Evolutionary conservation across 108 stramenopile genomes (phyloP), one percentile per base, ranked within the genome.

Genomic region (Cyclotella atomus): DNA sequence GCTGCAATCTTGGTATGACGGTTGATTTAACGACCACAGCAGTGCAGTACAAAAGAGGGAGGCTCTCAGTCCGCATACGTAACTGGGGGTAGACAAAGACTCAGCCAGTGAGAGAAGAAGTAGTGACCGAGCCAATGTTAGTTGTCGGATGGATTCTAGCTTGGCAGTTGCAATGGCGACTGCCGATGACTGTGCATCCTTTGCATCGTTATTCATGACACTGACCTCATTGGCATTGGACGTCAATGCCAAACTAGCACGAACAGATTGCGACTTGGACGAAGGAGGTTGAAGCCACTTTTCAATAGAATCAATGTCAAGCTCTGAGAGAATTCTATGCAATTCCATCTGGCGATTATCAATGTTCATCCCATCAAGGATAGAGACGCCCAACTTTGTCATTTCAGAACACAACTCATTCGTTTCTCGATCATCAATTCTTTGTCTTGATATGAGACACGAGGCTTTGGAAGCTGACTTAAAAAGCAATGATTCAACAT

Each of bases 21-120:
- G 8, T 44, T 75, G 81, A 61, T 82, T 47, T 3, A 71, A 30
- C 12, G 74, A 59, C 81, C 81, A 82, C 24, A 69, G 63, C 8
- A 82, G 64, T 27, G 81, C 81, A 35, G 73, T 75, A 32, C 59
- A 75, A 25, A 64, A 75, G 14, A 82, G 64, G 35, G 55, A 49
- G 10, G 45, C 68, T 21, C 80, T 68, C 56, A 81, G 20, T 54
- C 72, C 80, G 30, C 36, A 41, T 21, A 54, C 67, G 16, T 50
- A 53, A 61, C 70, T 50, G 20, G 68, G 43, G 33, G 53, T 20
- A 20, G 72, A 29, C 16, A 33, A 52, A 38, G 43, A 53, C 21
- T 43, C 45, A 2, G 56, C 49, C 30, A 61, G 53, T 41, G 69
- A 70, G 10, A 59, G 36, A n/a, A 75, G 47, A 17, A 81, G 54